Percentiles rank a stretch among this genome's conserved stretches.
phyloP scores from a whole-genome alignment of 1,284 basidiomycete genomes.

The Rhodotorula mucilaginosa region DNA sequence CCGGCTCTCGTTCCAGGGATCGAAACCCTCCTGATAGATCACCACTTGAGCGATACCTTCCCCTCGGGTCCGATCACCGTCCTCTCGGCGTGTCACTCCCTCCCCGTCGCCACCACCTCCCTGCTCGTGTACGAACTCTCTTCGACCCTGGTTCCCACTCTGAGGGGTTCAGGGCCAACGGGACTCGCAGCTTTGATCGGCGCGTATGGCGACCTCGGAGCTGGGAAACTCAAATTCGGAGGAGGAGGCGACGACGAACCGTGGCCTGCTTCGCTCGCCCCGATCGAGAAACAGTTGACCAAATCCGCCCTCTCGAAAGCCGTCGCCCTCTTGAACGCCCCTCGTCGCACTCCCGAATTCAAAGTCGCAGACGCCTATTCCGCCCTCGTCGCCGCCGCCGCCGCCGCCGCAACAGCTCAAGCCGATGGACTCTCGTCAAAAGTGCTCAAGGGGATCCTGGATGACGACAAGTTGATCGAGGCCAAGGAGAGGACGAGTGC shows the following conservation, averaged over 20 bases:
- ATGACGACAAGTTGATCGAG: conserved; percentile 26
- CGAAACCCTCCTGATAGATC: conserved; percentile 40
- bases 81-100: conserved; percentile 38
- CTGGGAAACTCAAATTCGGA: conserved; percentile 32
- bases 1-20: conserved; percentile 32
- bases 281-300: conserved; percentile 33
- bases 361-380: conserved; percentile 38
- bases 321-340: conserved; percentile 40
- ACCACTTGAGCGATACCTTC: conserved; percentile 40
- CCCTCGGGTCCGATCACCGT: conserved; percentile 24
- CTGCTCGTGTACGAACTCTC: conserved; percentile 39
- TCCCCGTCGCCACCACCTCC: conserved; percentile 43
- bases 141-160: conserved; percentile 15
- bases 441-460: conserved; percentile 28
- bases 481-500: conserved; percentile 35
- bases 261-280: conserved; percentile 35
- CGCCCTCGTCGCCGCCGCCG: conserved; percentile 19
- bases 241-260: conserved; percentile 18
- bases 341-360: conserved; percentile 40
- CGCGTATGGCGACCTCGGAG: conserved; percentile 42
- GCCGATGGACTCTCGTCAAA: not conserved
- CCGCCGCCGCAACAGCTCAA: not conserved
- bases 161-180: conserved; percentile 1
- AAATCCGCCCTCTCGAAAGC: conserved; percentile 39
- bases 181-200: conserved; percentile 37